These are phyloP conservation scores for Candida orba DNA, from an alignment of 805 yeast species.

Conservation along the genomic window DNA sequence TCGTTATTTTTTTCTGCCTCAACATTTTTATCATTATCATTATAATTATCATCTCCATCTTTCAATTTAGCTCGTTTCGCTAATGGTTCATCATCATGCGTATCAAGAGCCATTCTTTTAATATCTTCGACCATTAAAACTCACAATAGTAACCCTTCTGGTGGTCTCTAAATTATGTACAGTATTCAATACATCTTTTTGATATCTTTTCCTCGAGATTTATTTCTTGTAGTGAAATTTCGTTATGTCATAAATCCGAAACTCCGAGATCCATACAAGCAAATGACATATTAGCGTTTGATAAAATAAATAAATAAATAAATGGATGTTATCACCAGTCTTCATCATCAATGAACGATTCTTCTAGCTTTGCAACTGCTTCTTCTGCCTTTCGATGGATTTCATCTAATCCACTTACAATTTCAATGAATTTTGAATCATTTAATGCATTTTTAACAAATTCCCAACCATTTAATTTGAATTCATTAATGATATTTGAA, in stretches of 20 bases:
- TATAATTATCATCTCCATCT: constrained; percentile 21
- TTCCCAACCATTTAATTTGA: constrained; percentile 59
- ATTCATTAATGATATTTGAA: constrained; percentile 43
- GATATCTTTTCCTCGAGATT: no score
- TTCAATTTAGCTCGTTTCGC: constrained; percentile 23
- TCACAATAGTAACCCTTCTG: not conserved
- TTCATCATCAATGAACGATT: constrained; percentile 17
- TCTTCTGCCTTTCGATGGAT: constrained; percentile 67
- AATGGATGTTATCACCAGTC: constrained; percentile 11
- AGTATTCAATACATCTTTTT: no score
- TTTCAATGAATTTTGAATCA: constrained; percentile 61
- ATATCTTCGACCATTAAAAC: constrained; percentile 11
- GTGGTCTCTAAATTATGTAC: not conserved
- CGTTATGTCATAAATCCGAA: no score
- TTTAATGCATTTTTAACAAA: constrained; percentile 69
- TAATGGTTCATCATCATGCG: constrained; percentile 24
- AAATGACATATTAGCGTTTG: not conserved
- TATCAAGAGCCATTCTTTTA: constrained; percentile 12
- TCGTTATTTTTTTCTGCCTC: constrained; percentile 19
- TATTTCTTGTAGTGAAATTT: no score
- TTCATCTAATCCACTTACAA: constrained; percentile 67
- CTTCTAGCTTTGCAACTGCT: constrained; percentile 21
- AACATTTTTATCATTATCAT: constrained; percentile 12
- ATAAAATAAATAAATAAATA: not conserved
- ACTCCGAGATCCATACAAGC: not conserved